A percentile compares a stretch with the other conserved stretches of the same genome.
These are phyloP conservation scores for Mucor racemosus DNA, from an alignment of 371 early-diverging fungal genomes.

Conservation along the genomic window DNA sequence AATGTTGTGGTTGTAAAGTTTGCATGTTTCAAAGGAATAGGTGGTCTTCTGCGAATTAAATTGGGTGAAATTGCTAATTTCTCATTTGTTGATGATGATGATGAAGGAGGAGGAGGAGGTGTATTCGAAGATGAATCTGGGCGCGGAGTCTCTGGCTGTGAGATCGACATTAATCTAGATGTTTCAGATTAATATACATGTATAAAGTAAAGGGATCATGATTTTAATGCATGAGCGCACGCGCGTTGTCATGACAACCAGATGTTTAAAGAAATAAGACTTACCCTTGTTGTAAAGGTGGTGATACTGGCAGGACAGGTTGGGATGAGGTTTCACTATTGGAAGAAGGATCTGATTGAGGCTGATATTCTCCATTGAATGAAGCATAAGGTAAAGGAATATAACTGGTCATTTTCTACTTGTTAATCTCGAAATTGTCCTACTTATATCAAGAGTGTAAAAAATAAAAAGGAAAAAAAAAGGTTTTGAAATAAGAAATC, in stretches of 20 bases:
- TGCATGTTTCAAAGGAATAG: constrained; percentile 28
- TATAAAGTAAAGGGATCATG: background rate
- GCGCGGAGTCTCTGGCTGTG: constrained; percentile 25
- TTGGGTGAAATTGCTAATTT: constrained; percentile 29
- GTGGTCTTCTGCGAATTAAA: constrained; percentile 30
- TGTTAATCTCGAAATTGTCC: background rate
- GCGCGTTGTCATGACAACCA: background rate
- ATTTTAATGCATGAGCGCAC: background rate
- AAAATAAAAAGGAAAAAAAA: constrained; percentile 7
- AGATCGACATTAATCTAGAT: constrained; percentile 22
- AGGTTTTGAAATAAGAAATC: constrained; percentile 2
- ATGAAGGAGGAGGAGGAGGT: background rate
- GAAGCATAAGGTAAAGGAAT: constrained; percentile 21
- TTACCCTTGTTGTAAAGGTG: constrained; percentile 26
- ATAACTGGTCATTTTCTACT: constrained; percentile 18
- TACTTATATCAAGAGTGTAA: background rate
- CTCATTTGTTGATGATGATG: constrained; percentile 29
- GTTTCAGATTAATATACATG: constrained; percentile 4
- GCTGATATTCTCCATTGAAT: constrained; percentile 13
- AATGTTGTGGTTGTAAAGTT: constrained; percentile 40
- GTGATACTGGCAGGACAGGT: constrained; percentile 17
- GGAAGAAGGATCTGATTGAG: constrained; percentile 5
- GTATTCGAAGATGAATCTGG: constrained; percentile 7
- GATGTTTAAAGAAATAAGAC: background rate
- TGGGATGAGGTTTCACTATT: constrained; percentile 8